Evolutionary conservation across 495 filamentous ascomycete species (phyloP).

Genomic region (Patellaria atrata): DNA sequence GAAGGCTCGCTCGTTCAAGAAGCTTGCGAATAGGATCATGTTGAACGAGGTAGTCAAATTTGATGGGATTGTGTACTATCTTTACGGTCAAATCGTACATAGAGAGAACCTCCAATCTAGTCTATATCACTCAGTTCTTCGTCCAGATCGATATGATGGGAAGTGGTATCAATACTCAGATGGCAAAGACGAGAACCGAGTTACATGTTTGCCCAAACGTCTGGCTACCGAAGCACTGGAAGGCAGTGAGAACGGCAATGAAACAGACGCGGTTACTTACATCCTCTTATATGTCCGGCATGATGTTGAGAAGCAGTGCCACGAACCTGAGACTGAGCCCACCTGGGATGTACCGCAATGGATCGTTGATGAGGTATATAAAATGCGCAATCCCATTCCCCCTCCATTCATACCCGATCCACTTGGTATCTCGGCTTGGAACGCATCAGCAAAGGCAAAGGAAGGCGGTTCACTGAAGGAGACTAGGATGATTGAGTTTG

Average conservation of each 20-base stretch:
- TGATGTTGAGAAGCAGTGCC: constrained; percentile 28
- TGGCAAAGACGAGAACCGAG: constrained; percentile 36
- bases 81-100: constrained; percentile 51
- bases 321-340: constrained; percentile 5
- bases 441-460: constrained; percentile 1
- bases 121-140: constrained; percentile 46
- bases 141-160: constrained; percentile 40
- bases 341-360: constrained; percentile 19
- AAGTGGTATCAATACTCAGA: constrained; percentile 49
- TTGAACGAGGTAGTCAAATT: constrained; percentile 41
- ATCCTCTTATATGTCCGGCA: constrained; percentile 45
- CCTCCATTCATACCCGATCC: constrained; percentile 3
- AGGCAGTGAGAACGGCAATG: constrained; percentile 31
- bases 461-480: constrained; percentile 5
- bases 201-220: constrained; percentile 42
- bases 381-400: constrained; percentile 2
- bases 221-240: constrained; percentile 41
- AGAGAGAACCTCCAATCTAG: constrained; percentile 45
- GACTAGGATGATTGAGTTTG: constrained; percentile 11
- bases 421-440: too few relatives aligned
- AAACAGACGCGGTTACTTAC: constrained; percentile 43
- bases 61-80: constrained; percentile 33
- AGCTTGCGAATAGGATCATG: constrained; percentile 41
- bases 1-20: constrained; percentile 39
- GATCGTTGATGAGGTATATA: constrained; percentile 14